Evolutionary conservation across 805 yeast species (phyloP).

Genomic region (Myxozyma sirexii): DNA sequence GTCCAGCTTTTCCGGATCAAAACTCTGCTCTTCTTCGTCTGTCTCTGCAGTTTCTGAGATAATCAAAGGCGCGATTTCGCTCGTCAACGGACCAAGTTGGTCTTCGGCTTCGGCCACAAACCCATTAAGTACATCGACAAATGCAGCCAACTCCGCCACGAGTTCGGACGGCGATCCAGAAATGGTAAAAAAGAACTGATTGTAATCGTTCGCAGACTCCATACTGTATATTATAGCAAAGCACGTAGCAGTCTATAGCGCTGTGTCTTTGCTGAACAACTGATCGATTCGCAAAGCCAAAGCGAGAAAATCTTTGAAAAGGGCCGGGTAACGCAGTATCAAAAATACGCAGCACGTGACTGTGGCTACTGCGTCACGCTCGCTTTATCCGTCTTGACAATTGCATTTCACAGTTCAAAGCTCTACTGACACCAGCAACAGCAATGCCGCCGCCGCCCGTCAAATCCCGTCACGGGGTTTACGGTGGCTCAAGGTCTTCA

Average conservation of each 20-base stretch:
- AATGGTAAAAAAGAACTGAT: conserved; percentile 19
- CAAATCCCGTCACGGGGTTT: neutral
- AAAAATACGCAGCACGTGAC: neutral
- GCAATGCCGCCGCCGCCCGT: conserved; percentile 13
- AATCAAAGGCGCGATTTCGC: conserved; percentile 18
- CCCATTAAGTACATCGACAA: conserved; percentile 43
- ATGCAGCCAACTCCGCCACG: conserved; percentile 41
- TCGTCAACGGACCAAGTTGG: conserved; percentile 27
- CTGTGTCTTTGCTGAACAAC: neutral
- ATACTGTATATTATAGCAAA: neutral
- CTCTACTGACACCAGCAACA: neutral
- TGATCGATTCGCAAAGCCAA: neutral
- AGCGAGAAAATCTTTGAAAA: conserved; percentile 9
- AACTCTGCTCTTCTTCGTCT: conserved; percentile 17
- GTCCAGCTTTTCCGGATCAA: conserved; percentile 19
- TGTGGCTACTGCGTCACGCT: neutral
- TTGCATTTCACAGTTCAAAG: neutral
- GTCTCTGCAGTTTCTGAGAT: conserved; percentile 7
- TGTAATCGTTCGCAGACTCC: conserved; percentile 11
- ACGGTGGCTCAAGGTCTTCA: conserved; percentile 12
- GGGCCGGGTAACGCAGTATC: conserved; percentile 8
- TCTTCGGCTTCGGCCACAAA: conserved; percentile 33
- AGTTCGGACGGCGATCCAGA: conserved; percentile 24
- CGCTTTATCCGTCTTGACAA: neutral
- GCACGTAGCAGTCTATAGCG: neutral